Conservation (phyloP, 805 yeast species). For the Blastobotrys terrestris region DNA sequence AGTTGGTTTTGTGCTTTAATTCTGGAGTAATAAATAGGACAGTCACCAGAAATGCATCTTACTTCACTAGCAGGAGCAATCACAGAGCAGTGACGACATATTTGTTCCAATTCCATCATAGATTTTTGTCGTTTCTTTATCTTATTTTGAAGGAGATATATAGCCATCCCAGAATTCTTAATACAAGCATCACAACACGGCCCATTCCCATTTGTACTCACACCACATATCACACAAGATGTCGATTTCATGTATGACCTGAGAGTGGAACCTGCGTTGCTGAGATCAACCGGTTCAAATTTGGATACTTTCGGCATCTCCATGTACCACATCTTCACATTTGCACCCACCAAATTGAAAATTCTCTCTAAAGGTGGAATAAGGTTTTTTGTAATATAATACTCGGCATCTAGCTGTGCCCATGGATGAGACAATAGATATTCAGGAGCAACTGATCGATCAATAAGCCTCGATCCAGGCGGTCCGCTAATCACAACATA, state of each 20-base stretch:
- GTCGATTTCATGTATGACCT: slow-evolving; percentile 16
- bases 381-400: slow-evolving; percentile 75
- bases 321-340: slow-evolving; percentile 67
- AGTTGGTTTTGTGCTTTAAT: slow-evolving; percentile 36
- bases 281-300: not conserved
- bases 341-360: slow-evolving; percentile 77
- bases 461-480: slow-evolving; percentile 53
- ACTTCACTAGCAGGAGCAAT: slow-evolving; percentile 28
- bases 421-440: slow-evolving; percentile 47
- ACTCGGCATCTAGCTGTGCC: slow-evolving; percentile 63
- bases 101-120: slow-evolving; percentile 17
- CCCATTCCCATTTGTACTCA: slow-evolving; percentile 2
- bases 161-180: slow-evolving; percentile 11
- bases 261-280: slow-evolving; percentile 2
- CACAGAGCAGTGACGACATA: slow-evolving; percentile 30
- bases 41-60: slow-evolving; percentile 56
- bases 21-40: slow-evolving; percentile 54
- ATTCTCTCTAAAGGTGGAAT: slow-evolving; percentile 87
- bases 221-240: slow-evolving; percentile 16
- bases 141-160: slow-evolving; percentile 13
- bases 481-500: slow-evolving; percentile 68
- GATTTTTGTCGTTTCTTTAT: slow-evolving; percentile 14
- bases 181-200: slow-evolving; percentile 13
- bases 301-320: slow-evolving; percentile 47
- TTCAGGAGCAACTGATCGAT: slow-evolving; percentile 74